Evolutionary conservation across 352 stramenopile genomes (phyloP), one percentile per base, ranked within the genome.

Genomic region (Globisporangium abappressorium): DNA sequence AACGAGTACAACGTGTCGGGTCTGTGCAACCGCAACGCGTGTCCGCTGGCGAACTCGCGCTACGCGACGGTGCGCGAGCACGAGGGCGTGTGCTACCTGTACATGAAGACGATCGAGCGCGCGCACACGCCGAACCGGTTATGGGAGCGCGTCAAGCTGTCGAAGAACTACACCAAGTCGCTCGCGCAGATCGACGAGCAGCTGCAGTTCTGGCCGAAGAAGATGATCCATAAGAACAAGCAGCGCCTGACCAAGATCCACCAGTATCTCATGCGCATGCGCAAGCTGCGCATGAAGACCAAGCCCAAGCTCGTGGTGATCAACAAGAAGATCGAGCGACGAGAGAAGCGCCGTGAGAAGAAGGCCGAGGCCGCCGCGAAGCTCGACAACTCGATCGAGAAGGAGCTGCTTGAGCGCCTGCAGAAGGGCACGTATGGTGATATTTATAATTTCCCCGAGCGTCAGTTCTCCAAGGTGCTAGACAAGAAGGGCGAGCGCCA

Each of bases 401-500:
- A 98, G 76, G 98, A 99, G 84, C 85, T 99, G 66, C 87, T 99
- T 30, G 95, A 99, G 77, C 90, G 97, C 47, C 80, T 99, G 66
- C 80, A 98, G 69, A 97, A 98, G 74, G 97, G 97, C 72, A 99
- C 96, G 6, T 99, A 99, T 83, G 97, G 97, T 65, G 97, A 99
- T 85, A 99, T 99, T 82, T 99, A 99, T 87, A 99, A 99, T 81
- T 99, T 99, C 82, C 96, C 97, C 54, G 91, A 98, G 80, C 86
- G 79, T 70, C 80, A 96, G 71, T 97, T 97, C 74, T 84, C 90
- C 65, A 94, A 95, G 49, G 85, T 95, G 59, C 71, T 96, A 36
- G 85, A 92, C 53, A 78, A 86, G 72, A 82, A 88, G 60, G 83
- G 85, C 65, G 84, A 92, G 66, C 92, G 88, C 74, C 85, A 98